These are phyloP conservation scores for Vickermania spadyakhi DNA, from an alignment of 208 protist species.

Conservation along the genomic window DNA sequence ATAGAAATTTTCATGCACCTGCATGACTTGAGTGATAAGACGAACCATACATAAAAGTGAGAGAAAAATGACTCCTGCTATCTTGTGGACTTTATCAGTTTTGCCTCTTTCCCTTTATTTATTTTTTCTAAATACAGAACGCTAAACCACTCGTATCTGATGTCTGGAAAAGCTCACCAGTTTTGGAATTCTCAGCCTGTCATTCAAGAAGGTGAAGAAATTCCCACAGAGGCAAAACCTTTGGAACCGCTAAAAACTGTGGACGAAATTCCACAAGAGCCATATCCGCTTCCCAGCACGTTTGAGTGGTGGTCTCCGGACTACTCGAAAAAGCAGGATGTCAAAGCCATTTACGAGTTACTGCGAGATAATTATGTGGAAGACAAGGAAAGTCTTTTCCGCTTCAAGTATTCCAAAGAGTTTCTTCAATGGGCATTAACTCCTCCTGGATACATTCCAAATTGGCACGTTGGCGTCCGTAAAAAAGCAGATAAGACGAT, in stretches of 20 bases:
- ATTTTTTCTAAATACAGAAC: too few relatives aligned
- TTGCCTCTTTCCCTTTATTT: too few relatives aligned
- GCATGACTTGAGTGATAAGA: too few relatives aligned
- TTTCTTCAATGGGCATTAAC: constrained; percentile 98
- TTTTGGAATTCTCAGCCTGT: constrained; percentile 88
- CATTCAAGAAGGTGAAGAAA: constrained; percentile 28
- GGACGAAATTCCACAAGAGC: constrained; percentile 84
- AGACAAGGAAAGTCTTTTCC: constrained; percentile 98
- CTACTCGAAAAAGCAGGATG: constrained; percentile 67
- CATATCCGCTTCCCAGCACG: constrained; percentile 81
- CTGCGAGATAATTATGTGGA: constrained; percentile 99
- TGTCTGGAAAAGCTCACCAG: constrained; percentile 22
- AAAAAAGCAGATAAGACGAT: constrained; percentile 83
- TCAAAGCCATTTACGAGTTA: constrained; percentile 88
- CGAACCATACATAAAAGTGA: too few relatives aligned
- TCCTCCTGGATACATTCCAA: constrained; percentile 89
- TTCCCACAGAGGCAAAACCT: constrained; percentile 23
- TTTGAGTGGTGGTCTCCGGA: constrained; percentile 95
- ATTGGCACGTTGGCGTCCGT: constrained; percentile 98
- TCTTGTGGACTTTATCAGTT: too few relatives aligned
- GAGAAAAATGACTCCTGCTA: too few relatives aligned
- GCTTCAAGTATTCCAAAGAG: constrained; percentile 98
- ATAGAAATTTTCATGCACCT: too few relatives aligned
- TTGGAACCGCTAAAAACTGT: constrained; percentile 60
- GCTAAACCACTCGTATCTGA: too few relatives aligned